Percentiles rank a stretch among this genome's conserved stretches.
Conservation (phyloP, 176 grass and related monocot species). For the Eleusine coracana region DNA sequence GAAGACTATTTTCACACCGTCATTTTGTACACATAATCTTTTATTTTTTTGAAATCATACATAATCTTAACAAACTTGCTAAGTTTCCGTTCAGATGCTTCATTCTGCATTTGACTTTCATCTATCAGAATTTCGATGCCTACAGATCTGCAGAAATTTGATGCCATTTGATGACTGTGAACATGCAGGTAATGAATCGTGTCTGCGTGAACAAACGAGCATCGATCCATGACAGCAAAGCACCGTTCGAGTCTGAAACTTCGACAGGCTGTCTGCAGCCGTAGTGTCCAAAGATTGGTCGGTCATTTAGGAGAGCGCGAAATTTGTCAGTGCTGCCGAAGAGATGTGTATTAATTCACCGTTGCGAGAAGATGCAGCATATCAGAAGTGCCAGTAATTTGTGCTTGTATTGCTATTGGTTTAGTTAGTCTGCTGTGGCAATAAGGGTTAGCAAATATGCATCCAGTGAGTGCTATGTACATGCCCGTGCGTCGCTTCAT, state of each 20-base stretch:
- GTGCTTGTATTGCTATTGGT: conserved; percentile 18
- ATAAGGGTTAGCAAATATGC: background rate
- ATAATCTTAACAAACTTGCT: too few relatives aligned
- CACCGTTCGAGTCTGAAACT: background rate
- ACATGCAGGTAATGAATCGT: background rate
- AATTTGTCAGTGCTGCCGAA: background rate
- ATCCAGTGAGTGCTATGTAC: background rate
- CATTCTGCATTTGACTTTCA: background rate
- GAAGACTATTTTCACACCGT: background rate
- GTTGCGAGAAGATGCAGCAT: background rate
- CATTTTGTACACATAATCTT: background rate
- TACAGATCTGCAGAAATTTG: background rate
- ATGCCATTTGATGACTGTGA: conserved; percentile 6
- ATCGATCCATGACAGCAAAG: background rate
- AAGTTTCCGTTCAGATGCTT: background rate
- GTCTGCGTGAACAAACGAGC: background rate
- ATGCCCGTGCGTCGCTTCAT: conserved; percentile 6
- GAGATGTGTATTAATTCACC: background rate
- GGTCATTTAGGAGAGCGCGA: background rate
- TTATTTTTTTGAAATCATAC: too few relatives aligned
- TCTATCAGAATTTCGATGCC: background rate
- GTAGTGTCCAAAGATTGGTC: background rate
- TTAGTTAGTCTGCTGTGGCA: conserved; percentile 4
- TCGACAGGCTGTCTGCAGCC: background rate
- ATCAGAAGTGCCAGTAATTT: background rate